Evolutionary conservation across 1,284 basidiomycete genomes (phyloP), one percentile per base, ranked within the genome.

Genomic region (Mycosarcoma mackinlayi): DNA sequence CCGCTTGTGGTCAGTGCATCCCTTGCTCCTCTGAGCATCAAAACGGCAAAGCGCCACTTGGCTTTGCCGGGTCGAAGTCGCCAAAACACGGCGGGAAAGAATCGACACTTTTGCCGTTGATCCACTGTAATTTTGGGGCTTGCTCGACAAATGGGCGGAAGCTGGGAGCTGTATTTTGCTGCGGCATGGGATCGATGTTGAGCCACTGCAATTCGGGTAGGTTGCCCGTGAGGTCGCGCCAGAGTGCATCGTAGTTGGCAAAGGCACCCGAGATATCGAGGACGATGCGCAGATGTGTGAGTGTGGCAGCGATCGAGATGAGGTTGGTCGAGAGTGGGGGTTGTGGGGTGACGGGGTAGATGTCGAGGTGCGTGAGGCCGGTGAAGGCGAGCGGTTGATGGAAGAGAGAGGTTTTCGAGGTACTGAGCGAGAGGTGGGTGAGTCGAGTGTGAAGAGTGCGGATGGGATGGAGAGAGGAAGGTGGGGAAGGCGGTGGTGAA

Each of bases 111-210:
- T 41, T 51, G 3, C 35, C 56, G 28, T 64, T 60, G 34, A 65
- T 53, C 37, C 37, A 57, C 19, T 30, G 11, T 24, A 68, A 34
- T 11, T 25, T 33, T 0, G n/a, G 3, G 18, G 53, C 52, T 9
- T n/a, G 16, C 16, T 54, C 21, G 6, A 73, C 50, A 45, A 74
- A 74, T 0, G 18, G 25, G 37, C 45, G 44, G 40, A 70, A 74
- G 42, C 59, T 67, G 1, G 71, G 71, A 4, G 71, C 71, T 0
- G 67, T 74, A 4, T 71, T 66, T 19, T 66, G 72, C 33, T 71
- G 63, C 4, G 63, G 63, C 48, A 66, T 60, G 0, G 67, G 67
- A 28, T 71, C 66, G 5, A 67, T 25, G 5, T 63, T 23, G 2
- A 73, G 38, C 39, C 21, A 37, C 10, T 39, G 33, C 1, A 73